These are phyloP conservation scores for Picea abies DNA, from an alignment of 83 land plant species.

Conservation along the genomic window DNA sequence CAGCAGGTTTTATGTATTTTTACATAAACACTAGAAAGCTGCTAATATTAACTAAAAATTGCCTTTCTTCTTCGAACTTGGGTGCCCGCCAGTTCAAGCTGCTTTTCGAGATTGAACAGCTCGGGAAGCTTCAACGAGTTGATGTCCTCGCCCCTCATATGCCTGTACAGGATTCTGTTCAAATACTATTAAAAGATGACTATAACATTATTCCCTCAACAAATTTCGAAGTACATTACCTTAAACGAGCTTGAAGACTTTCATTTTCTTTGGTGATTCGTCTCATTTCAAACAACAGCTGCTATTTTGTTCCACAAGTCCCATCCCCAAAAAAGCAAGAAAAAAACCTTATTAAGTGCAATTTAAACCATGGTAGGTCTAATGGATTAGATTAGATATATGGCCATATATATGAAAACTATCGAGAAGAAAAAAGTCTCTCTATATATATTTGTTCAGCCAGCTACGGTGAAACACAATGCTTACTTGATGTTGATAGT, in stretches of 20 bases:
- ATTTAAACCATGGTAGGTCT: not conserved
- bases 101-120: not conserved
- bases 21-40: no score
- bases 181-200: not conserved
- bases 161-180: not conserved
- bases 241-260: not conserved
- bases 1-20: no score
- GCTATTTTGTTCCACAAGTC: not conserved
- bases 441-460: not conserved
- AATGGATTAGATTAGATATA: not conserved
- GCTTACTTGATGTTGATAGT: slow-evolving; percentile 1
- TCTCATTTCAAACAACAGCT: not conserved
- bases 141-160: not conserved
- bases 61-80: slow-evolving; percentile 6
- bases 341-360: not conserved
- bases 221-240: not conserved
- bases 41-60: not conserved
- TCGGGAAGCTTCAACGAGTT: not conserved
- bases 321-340: not conserved
- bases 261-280: slow-evolving; percentile 6
- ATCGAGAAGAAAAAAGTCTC: no score
- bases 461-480: not conserved
- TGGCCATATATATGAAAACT: not conserved
- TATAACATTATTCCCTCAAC: not conserved
- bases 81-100: not conserved